Evolutionary conservation across 495 filamentous ascomycete genomes (phyloP), one percentile per base, ranked within the genome.

Genomic region (Talaromyces thailandensis): DNA sequence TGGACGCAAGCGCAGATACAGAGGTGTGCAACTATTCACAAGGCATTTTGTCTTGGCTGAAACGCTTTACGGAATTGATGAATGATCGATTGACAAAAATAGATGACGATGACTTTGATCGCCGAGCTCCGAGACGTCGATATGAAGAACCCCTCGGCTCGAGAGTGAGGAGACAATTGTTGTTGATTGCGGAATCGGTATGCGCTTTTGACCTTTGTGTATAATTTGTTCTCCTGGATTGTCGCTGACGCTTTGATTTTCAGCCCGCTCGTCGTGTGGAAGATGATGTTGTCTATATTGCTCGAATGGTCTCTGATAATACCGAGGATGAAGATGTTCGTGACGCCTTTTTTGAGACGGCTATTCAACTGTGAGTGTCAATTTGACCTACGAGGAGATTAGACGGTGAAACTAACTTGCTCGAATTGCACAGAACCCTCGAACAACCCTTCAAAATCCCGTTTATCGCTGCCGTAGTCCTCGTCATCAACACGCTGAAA

Each of bases 391-490:
- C 28, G 32, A 16, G 55, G 12, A 21, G 18, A 25, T 31, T 62
- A 26, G 32, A 53, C 64, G 40, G 23, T n/a, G 8, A 23, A 50
- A 45, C 64, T 72, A 43, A 71, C 28, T 48, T 31, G 31, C 32
- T 40, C 50, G n/a, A 48, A 48, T 43, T 24, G 56, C 50, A 31
- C 58, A 84, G 80, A 48, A 79, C 87, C 48, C 67, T 92, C 23
- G 94, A 99, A 75, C 94, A 99, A 74, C 93, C 95, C 0, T 87
- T 99, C 74, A 97, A 97, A 76, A 93, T 92, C 58, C 95, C 94
- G 2, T 97, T 96, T 71, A 80, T 94, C 58, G 92, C 92, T 28
- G 88, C 88, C 25, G 85, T 92, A 3, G 80, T 92, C 28, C 79
- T 96, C 56, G 82, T 89, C 51, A 79, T 84, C 62, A 94, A 97